Conservation (phyloP, 129 eudicot genomes). For the Saussurea involucrata region DNA sequence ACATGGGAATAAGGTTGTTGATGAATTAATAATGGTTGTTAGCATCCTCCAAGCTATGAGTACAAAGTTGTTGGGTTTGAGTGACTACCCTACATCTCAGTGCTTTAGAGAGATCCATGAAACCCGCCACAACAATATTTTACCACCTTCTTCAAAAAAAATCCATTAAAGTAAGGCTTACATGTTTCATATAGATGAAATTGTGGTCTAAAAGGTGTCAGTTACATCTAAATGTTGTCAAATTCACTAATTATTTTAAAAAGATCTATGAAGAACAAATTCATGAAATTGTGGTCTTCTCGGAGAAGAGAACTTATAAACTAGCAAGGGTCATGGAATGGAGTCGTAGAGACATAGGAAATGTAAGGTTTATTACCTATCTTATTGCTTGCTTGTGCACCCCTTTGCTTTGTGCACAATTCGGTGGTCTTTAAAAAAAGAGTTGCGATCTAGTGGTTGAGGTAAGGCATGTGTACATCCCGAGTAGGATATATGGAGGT, state of each 20-base stretch:
- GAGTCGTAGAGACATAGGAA: too few species aligned
- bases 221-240: not conserved
- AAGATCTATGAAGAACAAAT: not conserved
- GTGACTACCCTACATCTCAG: not conserved
- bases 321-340: not conserved
- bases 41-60: not conserved
- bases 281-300: not conserved
- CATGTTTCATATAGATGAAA: not conserved
- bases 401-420: not conserved
- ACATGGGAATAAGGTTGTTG: not conserved
- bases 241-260: not conserved
- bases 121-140: not conserved
- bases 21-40: not conserved
- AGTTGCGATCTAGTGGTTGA: not conserved
- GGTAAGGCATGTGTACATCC: not conserved
- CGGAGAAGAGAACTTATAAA: not conserved
- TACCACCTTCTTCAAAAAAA: not conserved
- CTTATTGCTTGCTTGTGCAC: not conserved
- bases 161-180: not conserved
- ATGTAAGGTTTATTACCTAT: not conserved
- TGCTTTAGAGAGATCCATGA: not conserved
- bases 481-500: not conserved
- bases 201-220: not conserved
- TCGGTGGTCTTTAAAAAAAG: not conserved
- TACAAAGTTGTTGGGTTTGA: not conserved